Percentiles rank a stretch among this genome's conserved stretches.
Conservation (phyloP, 768 basidiomycete species). For the Panaeolus papilionaceus region DNA sequence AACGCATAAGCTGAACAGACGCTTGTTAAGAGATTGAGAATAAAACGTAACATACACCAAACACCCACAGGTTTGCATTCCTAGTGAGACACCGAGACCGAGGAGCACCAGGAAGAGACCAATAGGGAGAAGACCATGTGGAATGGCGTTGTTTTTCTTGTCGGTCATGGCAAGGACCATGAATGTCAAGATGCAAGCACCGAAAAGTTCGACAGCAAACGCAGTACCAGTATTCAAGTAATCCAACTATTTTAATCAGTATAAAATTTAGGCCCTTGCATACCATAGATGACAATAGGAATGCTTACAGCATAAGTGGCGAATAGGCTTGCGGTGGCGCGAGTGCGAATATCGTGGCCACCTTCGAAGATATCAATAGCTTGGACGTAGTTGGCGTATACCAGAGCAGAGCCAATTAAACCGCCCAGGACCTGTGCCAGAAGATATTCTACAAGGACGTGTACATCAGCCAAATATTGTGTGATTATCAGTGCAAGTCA, state of each 20-base stretch:
- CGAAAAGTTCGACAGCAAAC: slow-evolving; percentile 60
- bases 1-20: slow-evolving; percentile 56
- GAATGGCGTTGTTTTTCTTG: slow-evolving; percentile 48
- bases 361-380: slow-evolving; percentile 73
- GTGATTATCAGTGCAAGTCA: neutral
- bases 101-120: slow-evolving; percentile 61
- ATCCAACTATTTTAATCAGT: slow-evolving; percentile 32
- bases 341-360: slow-evolving; percentile 55
- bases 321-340: slow-evolving; percentile 63
- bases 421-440: slow-evolving; percentile 67
- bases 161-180: slow-evolving; percentile 64
- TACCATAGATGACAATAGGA: neutral
- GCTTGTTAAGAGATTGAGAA: slow-evolving; percentile 2
- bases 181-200: slow-evolving; percentile 59
- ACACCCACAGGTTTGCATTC: slow-evolving; percentile 61
- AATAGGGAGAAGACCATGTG: slow-evolving; percentile 56
- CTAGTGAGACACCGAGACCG: slow-evolving; percentile 61
- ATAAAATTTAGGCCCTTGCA: neutral
- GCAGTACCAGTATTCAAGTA: slow-evolving; percentile 44
- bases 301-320: slow-evolving; percentile 62
- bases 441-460: slow-evolving; percentile 30
- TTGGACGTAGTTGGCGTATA: slow-evolving; percentile 71
- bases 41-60: neutral
- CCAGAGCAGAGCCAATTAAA: slow-evolving; percentile 60
- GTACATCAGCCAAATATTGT: neutral